A percentile compares a stretch with the other conserved stretches of the same genome.
Evolutionary conservation across 148 eudicot genomes (phyloP).

Genomic region (Bassia scoparia): DNA sequence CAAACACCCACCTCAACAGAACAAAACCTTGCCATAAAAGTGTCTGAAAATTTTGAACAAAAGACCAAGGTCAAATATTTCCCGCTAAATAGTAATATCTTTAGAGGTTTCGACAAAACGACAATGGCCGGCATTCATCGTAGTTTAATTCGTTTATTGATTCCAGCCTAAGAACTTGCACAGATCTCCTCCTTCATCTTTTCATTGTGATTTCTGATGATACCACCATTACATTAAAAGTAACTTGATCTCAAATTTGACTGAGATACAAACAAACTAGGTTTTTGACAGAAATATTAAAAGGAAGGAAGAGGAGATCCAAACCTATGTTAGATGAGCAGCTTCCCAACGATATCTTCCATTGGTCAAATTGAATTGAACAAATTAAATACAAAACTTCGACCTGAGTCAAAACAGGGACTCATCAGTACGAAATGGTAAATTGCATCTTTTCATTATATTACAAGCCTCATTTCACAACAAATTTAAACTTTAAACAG

Average conservation of each 20-base stretch:
- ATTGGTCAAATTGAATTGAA: constrained; percentile 21
- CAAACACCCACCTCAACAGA: too few relatives aligned
- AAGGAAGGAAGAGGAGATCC: constrained; percentile 4
- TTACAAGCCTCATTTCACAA: too few relatives aligned
- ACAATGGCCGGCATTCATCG: too few relatives aligned
- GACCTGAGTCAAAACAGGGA: too few relatives aligned
- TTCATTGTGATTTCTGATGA: neutral
- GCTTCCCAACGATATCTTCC: constrained; percentile 24
- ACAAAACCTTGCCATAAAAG: too few relatives aligned
- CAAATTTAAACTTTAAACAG: too few relatives aligned
- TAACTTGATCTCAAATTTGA: neutral
- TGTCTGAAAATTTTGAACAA: neutral
- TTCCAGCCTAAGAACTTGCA: too few relatives aligned
- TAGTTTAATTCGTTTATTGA: too few relatives aligned
- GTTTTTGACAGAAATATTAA: neutral
- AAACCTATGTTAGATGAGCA: constrained; percentile 18
- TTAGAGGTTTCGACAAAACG: too few relatives aligned
- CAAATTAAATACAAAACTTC: neutral
- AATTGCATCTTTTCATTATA: too few relatives aligned
- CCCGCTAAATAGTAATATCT: too few relatives aligned
- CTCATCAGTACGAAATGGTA: too few relatives aligned
- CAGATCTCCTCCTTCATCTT: neutral
- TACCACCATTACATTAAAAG: neutral
- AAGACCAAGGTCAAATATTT: neutral
- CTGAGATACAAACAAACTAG: neutral